Percentiles rank a stretch among this genome's conserved stretches.
These are phyloP conservation scores for Graphium sp. DNA, from an alignment of 2,329 filamentous ascomycete genomes.

Conservation along the genomic window DNA sequence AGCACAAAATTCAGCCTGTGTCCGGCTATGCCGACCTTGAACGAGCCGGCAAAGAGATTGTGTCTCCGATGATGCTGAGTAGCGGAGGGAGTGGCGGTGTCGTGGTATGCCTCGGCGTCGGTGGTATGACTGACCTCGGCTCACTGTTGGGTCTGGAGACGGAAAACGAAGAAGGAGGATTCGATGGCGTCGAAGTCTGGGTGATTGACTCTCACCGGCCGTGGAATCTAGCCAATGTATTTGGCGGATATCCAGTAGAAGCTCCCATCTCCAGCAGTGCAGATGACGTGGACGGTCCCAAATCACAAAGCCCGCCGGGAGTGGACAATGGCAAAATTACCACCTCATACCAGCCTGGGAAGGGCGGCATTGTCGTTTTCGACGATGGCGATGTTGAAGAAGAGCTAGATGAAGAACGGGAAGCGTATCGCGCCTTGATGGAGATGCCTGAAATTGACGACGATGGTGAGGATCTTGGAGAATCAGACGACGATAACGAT, in stretches of 20 bases:
- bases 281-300: slow-evolving; percentile 26
- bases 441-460: slow-evolving; percentile 87
- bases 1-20: slow-evolving; percentile 91
- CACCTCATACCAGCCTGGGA: slow-evolving; percentile 56
- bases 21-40: slow-evolving; percentile 82
- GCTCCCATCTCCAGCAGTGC: slow-evolving; percentile 17
- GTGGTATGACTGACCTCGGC: slow-evolving; percentile 77
- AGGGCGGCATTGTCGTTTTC: slow-evolving; percentile 81
- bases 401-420: slow-evolving; percentile 54
- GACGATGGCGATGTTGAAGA: slow-evolving; percentile 93
- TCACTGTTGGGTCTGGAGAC: slow-evolving; percentile 57
- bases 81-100: slow-evolving; percentile 75
- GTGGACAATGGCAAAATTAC: slow-evolving; percentile 59
- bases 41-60: slow-evolving; percentile 60
- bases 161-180: slow-evolving; percentile 39
- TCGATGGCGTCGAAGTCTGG: slow-evolving; percentile 88
- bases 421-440: slow-evolving; percentile 70
- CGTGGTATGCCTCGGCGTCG: slow-evolving; percentile 83
- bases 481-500: slow-evolving; percentile 39
- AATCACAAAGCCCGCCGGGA: slow-evolving; percentile 40
- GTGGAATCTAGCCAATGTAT: slow-evolving; percentile 90
- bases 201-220: slow-evolving; percentile 79
- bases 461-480: slow-evolving; percentile 44
- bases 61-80: slow-evolving; percentile 72
- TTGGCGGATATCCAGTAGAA: slow-evolving; percentile 52